Conservation (phyloP, 257 asterid species). For the Solanum dulcamara region DNA sequence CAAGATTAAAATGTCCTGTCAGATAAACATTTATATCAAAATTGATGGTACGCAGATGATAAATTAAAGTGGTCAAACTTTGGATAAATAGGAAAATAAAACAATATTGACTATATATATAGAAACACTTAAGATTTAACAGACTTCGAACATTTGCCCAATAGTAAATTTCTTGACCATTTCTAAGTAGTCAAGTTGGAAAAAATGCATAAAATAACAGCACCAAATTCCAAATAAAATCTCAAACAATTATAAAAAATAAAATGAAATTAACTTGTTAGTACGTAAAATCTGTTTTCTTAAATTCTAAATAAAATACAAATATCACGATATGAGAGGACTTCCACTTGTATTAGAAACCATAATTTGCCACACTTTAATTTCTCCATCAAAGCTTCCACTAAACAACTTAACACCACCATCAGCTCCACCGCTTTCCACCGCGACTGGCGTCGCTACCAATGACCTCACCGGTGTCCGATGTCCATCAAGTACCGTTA, state of each 20-base stretch:
- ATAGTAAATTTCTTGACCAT: background rate
- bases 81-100: background rate
- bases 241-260: background rate
- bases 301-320: background rate
- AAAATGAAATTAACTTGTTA: background rate
- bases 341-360: constrained; percentile 9
- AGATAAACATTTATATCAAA: background rate
- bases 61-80: background rate
- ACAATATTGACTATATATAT: background rate
- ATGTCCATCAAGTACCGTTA: constrained; percentile 68
- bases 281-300: background rate
- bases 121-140: background rate
- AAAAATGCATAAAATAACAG: background rate
- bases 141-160: background rate
- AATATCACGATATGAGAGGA: background rate
- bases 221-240: background rate
- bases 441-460: constrained; percentile 19
- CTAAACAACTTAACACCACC: constrained; percentile 53
- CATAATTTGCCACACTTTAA: constrained; percentile 57
- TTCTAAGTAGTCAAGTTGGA: background rate
- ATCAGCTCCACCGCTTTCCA: constrained; percentile 5
- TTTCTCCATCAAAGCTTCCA: constrained; percentile 86
- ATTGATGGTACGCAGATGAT: too few species aligned
- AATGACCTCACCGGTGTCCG: constrained; percentile 66
- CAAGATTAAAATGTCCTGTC: background rate